phyloP scores from a whole-genome alignment of 768 basidiomycete genomes.

The Kondoa malvinella region DNA sequence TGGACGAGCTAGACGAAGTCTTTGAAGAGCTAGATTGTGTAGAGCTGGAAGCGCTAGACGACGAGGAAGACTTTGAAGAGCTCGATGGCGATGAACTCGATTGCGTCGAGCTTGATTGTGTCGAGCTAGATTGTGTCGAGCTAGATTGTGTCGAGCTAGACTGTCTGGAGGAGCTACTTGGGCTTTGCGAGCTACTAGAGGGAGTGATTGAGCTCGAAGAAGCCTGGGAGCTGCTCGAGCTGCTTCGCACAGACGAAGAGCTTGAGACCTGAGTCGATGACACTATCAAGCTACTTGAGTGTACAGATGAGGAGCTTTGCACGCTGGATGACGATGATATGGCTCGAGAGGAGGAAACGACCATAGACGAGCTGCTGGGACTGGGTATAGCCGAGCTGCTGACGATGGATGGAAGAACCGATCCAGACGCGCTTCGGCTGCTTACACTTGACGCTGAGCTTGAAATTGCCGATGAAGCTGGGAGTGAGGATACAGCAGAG shows the following conservation, averaged over 20 bases:
- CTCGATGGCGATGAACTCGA: not conserved
- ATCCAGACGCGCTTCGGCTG: too few relatives aligned
- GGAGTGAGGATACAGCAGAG: too few relatives aligned
- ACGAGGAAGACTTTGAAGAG: too few relatives aligned
- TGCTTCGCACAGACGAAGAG: not conserved
- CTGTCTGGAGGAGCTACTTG: not conserved
- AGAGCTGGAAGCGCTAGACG: not conserved
- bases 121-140: too few relatives aligned
- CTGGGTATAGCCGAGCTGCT: not conserved
- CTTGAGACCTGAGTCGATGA: too few relatives aligned
- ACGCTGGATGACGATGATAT: not conserved
- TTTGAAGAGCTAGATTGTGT: too few relatives aligned
- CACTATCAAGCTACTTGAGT: too few relatives aligned
- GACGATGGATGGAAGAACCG: not conserved
- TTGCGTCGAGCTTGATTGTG: too few relatives aligned
- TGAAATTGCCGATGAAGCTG: too few relatives aligned
- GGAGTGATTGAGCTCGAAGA: not conserved
- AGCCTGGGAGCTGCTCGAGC: not conserved
- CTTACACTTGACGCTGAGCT: too few relatives aligned
- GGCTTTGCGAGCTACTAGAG: not conserved
- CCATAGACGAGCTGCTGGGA: not conserved
- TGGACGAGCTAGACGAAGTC: not conserved
- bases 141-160: not conserved
- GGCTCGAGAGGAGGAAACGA: not conserved
- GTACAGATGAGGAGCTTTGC: too few relatives aligned